A percentile compares a stretch with the other conserved stretches of the same genome.
These are phyloP conservation scores for Biscutella laevigata DNA, from an alignment of 441 rosid genomes.

Conservation along the genomic window DNA sequence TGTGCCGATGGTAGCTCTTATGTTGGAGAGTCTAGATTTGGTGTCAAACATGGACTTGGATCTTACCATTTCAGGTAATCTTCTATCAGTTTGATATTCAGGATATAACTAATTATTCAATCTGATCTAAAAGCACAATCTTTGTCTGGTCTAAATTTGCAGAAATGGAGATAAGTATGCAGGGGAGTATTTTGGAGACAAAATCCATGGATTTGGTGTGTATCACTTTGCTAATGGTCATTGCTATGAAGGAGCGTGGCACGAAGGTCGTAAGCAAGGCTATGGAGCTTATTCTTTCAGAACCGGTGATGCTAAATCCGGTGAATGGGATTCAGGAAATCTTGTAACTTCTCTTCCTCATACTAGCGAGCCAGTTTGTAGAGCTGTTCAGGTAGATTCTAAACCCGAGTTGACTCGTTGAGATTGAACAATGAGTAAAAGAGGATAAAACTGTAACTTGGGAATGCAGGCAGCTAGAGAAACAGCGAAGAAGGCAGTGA, in stretches of 20 bases:
- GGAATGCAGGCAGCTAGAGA: constrained; percentile 57
- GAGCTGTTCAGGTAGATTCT: constrained; percentile 55
- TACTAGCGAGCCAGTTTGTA: constrained; percentile 39
- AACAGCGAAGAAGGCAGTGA: constrained; percentile 58
- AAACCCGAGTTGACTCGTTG: not conserved
- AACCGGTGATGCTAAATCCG: constrained; percentile 51
- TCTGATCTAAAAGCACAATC: no score
- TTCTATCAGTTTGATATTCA: no score
- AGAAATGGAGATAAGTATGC: constrained; percentile 87
- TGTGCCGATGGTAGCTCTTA: constrained; percentile 76
- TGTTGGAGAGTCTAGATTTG: constrained; percentile 75
- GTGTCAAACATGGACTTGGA: constrained; percentile 58
- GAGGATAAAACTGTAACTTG: not conserved
- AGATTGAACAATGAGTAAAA: not conserved
- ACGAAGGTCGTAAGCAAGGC: constrained; percentile 83
- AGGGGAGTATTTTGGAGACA: constrained; percentile 86
- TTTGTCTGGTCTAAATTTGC: constrained; percentile 5
- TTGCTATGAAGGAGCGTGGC: constrained; percentile 90
- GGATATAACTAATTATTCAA: no score
- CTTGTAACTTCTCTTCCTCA: constrained; percentile 44
- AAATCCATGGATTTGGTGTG: constrained; percentile 87
- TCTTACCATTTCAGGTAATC: constrained; percentile 91
- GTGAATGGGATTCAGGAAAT: constrained; percentile 76
- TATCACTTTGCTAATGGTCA: constrained; percentile 82
- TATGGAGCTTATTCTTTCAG: constrained; percentile 78